phyloP scores from a whole-genome alignment of 2,329 filamentous ascomycete species.

The Fusarium secorum region DNA sequence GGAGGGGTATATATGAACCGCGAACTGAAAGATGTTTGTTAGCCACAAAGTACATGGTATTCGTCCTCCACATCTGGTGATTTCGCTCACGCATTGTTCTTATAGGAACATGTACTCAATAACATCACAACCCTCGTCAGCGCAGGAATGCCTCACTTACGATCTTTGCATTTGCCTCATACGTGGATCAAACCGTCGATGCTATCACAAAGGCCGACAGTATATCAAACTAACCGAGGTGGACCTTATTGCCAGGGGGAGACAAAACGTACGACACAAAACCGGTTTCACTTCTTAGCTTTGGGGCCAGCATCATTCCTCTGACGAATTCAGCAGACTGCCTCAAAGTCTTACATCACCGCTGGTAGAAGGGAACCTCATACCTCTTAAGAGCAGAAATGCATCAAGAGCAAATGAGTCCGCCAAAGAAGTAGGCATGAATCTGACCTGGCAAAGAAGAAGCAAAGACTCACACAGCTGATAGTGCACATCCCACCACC shows the following conservation, averaged over 20 bases:
- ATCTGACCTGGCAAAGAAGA: not conserved
- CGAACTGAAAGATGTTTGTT: not conserved
- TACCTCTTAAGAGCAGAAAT: not conserved
- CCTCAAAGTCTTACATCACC: not conserved
- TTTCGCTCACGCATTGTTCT: not conserved
- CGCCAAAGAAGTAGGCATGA: fast-evolving
- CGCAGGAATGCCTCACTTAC: not conserved
- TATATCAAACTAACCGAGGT: too few relatives aligned
- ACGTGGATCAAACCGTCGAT: not conserved
- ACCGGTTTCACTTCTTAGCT: not conserved
- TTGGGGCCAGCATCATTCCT: not conserved
- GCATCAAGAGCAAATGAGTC: fast-evolving
- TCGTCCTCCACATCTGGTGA: not conserved
- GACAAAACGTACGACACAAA: not conserved
- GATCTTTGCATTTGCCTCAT: not conserved
- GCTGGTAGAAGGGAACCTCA: not conserved
- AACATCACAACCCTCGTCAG: not conserved
- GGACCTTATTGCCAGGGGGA: fast-evolving
- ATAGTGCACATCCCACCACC: not conserved
- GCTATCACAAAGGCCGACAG: not conserved
- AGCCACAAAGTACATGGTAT: not conserved
- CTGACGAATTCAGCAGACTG: not conserved
- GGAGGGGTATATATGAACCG: not conserved
- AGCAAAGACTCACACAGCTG: too few relatives aligned
- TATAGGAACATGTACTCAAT: not conserved